Evolutionary conservation across 768 basidiomycete genomes (phyloP).

Genomic region (Kwoniella bestiolae): DNA sequence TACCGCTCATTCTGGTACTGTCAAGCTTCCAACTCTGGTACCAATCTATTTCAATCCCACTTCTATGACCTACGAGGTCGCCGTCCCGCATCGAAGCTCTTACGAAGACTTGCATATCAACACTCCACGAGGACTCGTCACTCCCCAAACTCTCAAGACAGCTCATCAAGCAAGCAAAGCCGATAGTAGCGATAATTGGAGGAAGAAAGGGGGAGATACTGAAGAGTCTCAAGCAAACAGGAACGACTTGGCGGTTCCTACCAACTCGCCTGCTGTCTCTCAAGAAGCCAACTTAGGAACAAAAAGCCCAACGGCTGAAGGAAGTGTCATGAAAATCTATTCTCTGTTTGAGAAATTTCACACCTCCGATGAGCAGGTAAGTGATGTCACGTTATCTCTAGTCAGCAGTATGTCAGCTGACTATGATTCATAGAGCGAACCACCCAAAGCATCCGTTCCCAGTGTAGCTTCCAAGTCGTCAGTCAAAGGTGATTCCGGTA

Average conservation of each 20-base stretch:
- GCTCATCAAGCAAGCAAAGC: constrained; percentile 35
- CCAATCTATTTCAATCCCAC: constrained; percentile 15
- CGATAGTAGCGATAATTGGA: constrained; percentile 47
- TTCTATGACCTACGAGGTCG: constrained; percentile 18
- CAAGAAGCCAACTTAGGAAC: background rate
- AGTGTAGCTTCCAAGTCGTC: constrained; percentile 11
- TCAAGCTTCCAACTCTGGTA: background rate
- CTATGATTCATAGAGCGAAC: background rate
- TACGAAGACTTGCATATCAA: constrained; percentile 13
- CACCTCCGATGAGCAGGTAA: constrained; percentile 12
- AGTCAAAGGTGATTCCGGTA: background rate
- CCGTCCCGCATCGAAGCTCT: background rate
- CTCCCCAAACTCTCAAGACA: constrained; percentile 2
- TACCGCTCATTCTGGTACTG: background rate
- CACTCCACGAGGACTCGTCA: background rate
- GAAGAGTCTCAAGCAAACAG: background rate
- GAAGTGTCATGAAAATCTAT: constrained; percentile 40
- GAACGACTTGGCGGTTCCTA: background rate
- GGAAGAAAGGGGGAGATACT: constrained; percentile 2
- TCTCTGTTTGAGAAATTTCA: constrained; percentile 40
- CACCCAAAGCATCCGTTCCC: background rate
- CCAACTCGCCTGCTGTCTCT: background rate
- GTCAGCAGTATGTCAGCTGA: background rate
- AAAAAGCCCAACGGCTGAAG: background rate
- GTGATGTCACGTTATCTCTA: background rate